phyloP scores from a whole-genome alignment of 2,329 filamentous ascomycete species.

The Clonostachys sp. region DNA sequence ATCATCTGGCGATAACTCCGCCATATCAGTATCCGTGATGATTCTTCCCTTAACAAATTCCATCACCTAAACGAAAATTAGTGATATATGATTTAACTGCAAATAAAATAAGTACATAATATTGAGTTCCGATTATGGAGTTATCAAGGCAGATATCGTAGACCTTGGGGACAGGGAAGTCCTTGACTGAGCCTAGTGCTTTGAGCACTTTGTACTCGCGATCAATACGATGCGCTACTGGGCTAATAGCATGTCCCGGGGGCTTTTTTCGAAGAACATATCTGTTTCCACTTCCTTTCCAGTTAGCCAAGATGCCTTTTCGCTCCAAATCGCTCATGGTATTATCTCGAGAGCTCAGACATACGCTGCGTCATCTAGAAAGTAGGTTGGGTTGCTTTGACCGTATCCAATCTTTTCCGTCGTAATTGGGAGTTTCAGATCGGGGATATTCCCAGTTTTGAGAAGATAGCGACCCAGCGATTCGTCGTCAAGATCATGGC shows the following conservation, averaged over 20 bases:
- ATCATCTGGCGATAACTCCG: background rate
- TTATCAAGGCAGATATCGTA: conserved; percentile 3
- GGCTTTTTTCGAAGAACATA: conserved; percentile 4
- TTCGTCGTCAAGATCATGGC: background rate
- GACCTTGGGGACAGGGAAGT: conserved; percentile 7
- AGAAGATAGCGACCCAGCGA: background rate
- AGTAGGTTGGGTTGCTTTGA: background rate
- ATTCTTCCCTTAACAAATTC: conserved; percentile 6
- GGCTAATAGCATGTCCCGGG: conserved; percentile 1
- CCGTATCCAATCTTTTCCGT: background rate
- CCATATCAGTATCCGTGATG: conserved; percentile 1
- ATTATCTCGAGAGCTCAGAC: too few relatives aligned
- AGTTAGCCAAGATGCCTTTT: too few relatives aligned
- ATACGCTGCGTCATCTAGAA: background rate
- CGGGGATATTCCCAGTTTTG: background rate
- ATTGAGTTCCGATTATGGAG: conserved; percentile 4
- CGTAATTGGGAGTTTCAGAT: background rate
- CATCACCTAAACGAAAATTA: conserved; percentile 5
- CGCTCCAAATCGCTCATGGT: too few relatives aligned
- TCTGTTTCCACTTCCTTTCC: background rate
- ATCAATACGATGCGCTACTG: conserved; percentile 5
- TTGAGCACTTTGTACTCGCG: conserved; percentile 4
- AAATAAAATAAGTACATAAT: background rate
- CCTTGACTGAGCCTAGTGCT: conserved; percentile 3
- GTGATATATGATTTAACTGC: background rate